Percentiles rank a stretch among this genome's conserved stretches.
Conservation (phyloP, 2,329 filamentous ascomycete species). For the Sordariomycetes sp. region DNA sequence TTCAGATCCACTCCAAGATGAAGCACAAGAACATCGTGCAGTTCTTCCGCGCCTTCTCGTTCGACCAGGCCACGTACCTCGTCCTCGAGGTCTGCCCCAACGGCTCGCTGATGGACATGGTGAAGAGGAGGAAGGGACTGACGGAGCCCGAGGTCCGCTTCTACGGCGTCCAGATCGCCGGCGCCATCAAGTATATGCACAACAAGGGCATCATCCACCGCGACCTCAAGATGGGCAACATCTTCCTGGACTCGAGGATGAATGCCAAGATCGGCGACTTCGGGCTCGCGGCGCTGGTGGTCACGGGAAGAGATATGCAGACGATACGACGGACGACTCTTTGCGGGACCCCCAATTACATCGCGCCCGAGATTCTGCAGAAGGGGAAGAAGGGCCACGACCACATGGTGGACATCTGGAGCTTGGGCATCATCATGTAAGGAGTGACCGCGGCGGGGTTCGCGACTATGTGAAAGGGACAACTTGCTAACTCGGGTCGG, state of each 20-base stretch:
- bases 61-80: constrained; percentile 79
- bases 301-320: constrained; percentile 83
- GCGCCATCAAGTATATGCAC: constrained; percentile 97
- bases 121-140: constrained; percentile 79
- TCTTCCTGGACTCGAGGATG: constrained; percentile 90
- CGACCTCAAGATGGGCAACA: constrained; percentile 95
- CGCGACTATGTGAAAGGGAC: constrained; percentile 7
- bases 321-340: constrained; percentile 78
- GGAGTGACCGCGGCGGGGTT: constrained; percentile 12
- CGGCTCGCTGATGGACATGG: constrained; percentile 94
- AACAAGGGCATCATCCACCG: constrained; percentile 90
- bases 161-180: constrained; percentile 88
- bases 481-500: not conserved
- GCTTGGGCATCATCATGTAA: constrained; percentile 89
- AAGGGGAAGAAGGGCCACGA: constrained; percentile 92
- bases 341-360: constrained; percentile 96
- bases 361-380: constrained; percentile 90
- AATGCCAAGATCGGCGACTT: constrained; percentile 98
- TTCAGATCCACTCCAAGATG: constrained; percentile 98
- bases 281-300: constrained; percentile 78
- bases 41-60: constrained; percentile 88
- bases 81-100: constrained; percentile 91
- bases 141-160: constrained; percentile 90
- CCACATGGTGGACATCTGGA: constrained; percentile 98
- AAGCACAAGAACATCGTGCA: constrained; percentile 90